Evolutionary conservation across 2,329 filamentous ascomycete species (phyloP).

Genomic region (Trichophyton mentagrophytes): DNA sequence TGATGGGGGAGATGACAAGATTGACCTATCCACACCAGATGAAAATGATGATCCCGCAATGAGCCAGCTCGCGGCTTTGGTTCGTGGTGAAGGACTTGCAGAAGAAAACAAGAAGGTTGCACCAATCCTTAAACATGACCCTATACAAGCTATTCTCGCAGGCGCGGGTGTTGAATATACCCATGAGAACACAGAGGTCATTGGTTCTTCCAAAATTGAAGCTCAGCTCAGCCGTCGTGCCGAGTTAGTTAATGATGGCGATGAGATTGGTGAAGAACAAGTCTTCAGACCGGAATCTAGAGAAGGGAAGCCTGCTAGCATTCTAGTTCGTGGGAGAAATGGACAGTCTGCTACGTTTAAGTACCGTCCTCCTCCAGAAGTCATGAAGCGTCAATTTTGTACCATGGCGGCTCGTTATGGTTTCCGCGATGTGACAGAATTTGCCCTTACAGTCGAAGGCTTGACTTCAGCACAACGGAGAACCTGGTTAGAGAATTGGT

Average conservation of each 20-base stretch:
- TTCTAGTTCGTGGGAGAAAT: conserved; percentile 11
- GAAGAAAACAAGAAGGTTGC: conserved; percentile 24
- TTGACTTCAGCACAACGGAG: conserved; percentile 77
- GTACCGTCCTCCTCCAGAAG: conserved; percentile 62
- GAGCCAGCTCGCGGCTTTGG: conserved; percentile 56
- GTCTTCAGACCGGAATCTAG: conserved; percentile 23
- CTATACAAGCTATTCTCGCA: conserved; percentile 77
- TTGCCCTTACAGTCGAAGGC: conserved; percentile 78
- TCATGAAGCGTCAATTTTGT: conserved; percentile 74
- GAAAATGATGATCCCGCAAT: conserved; percentile 55
- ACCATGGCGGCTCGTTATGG: conserved; percentile 73
- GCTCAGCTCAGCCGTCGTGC: conserved; percentile 67
- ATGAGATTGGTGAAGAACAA: conserved; percentile 23
- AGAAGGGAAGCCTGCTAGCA: conserved; percentile 6
- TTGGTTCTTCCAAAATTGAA: conserved; percentile 87
- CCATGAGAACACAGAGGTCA: conserved; percentile 89
- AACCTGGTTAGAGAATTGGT: conserved; percentile 69
- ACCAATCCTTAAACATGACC: conserved; percentile 44
- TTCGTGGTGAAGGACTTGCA: conserved; percentile 36
- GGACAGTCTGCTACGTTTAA: conserved; percentile 40
- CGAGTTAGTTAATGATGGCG: conserved; percentile 32
- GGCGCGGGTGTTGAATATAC: conserved; percentile 87
- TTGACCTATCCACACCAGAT: conserved; percentile 20
- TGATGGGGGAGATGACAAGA: conserved; percentile 20
- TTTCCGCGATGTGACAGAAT: conserved; percentile 63